phyloP scores from a whole-genome alignment of 164 flowering plant species.

The Magnolia kwangsiensis region DNA sequence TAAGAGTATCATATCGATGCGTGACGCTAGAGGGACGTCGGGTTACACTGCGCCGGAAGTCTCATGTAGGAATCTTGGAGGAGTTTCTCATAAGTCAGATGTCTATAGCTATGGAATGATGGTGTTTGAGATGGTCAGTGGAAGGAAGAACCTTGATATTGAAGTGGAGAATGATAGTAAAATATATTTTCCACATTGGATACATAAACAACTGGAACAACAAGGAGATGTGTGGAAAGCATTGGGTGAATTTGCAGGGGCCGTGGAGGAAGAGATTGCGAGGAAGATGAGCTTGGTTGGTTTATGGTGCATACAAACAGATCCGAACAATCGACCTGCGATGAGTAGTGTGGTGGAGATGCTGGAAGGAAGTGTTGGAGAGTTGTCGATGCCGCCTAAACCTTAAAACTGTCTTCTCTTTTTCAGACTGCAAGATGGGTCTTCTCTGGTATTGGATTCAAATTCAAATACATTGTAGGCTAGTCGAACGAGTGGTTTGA shows the following conservation, averaged over 20 bases:
- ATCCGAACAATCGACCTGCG: slow-evolving; percentile 13
- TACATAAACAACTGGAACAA: not conserved
- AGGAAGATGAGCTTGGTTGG: slow-evolving; percentile 9
- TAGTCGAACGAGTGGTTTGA: no score
- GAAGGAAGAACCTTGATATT: not conserved
- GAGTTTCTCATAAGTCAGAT: slow-evolving; percentile 5
- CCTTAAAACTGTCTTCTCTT: not conserved
- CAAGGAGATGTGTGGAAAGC: not conserved
- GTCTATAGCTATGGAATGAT: slow-evolving; percentile 15
- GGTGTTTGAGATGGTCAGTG: slow-evolving; percentile 9
- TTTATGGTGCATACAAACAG: slow-evolving; percentile 7
- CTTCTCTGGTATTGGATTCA: no score
- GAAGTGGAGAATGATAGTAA: not conserved
- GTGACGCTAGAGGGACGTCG: slow-evolving; percentile 2
- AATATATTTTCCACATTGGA: slow-evolving; percentile 7
- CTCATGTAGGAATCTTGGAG: not conserved
- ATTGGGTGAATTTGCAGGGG: not conserved
- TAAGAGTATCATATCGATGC: not conserved
- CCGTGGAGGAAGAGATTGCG: not conserved
- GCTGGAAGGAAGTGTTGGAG: slow-evolving; percentile 5
- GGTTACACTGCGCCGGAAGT: slow-evolving; percentile 15
- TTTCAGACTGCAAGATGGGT: no score
- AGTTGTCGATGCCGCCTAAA: not conserved
- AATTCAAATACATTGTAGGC: no score
- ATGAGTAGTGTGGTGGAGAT: slow-evolving; percentile 13